These are phyloP conservation scores for Fusarium compactum DNA, from an alignment of 2,329 filamentous ascomycete genomes.

Conservation along the genomic window DNA sequence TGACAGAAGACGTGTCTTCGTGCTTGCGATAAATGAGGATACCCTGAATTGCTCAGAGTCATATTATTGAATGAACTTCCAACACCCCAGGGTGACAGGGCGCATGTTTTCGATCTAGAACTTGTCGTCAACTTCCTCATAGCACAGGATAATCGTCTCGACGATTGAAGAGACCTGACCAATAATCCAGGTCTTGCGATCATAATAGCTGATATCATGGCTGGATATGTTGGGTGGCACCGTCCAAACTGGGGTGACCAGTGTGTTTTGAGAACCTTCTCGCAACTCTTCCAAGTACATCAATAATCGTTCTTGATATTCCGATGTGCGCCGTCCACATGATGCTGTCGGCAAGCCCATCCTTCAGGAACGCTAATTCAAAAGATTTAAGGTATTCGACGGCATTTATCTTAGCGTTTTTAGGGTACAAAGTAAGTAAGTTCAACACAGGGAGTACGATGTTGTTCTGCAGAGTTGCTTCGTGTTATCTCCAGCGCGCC, in stretches of 20 bases:
- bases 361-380: no score
- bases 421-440: no score
- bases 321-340: rapidly evolving
- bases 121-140: not conserved
- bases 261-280: not conserved
- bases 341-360: no score
- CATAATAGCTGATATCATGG: not conserved
- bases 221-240: not conserved
- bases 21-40: not conserved
- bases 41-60: not conserved
- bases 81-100: not conserved
- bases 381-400: no score
- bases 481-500: no score
- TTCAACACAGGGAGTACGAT: no score
- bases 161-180: not conserved
- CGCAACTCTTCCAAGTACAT: not conserved
- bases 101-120: not conserved
- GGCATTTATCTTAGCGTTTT: no score
- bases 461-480: no score
- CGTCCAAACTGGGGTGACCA: not conserved
- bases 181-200: not conserved
- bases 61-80: not conserved
- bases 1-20: not conserved
- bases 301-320: no score
- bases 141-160: not conserved